Base-by-base conservation (phyloP, 2,329 filamentous ascomycete genomes). In the Verticillium longisporum region DNA sequence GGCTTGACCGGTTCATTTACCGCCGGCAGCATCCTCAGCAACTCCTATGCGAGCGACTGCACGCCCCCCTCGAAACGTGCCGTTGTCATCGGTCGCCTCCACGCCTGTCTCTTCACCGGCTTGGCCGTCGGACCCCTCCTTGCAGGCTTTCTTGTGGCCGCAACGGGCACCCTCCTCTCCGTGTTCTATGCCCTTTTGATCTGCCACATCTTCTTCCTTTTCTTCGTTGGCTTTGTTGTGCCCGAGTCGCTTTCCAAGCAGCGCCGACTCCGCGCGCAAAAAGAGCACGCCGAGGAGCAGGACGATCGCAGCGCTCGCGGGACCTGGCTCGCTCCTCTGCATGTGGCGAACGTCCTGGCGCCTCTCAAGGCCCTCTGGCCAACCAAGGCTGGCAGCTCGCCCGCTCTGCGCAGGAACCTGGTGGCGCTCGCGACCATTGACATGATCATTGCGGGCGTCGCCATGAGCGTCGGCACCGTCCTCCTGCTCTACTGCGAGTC, bases 31-130 rank as follows among this genome's bases (percentile, higher is more conserved):
- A 78, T 88, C 21, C 78, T 96, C 61, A 88, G 86, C 26, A 88
- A 96, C 72, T 92, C 94, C 0, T 99, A 98, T 73, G 88, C 90
- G 13, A 88, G 91, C 50, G 95, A 99, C 73, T 97, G 92, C 74
- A 94, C 92, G 0, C 80, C 89, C 4, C 90, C 92, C 0, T 88
- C 90, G 36, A 86, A 85, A 69, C 87, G 95, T 21, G 90, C 89
- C 62, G 89, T 96, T 6, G 86, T 88, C 4, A 95, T 98, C 72
- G 93, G 92, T 6, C 94, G 93, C 71, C 88, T 98, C 68, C 91
- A 98, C 68, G 92, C 91, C 11, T 92, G 89, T 66, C 80, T 99
- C 9, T 98, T 97, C 73, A 83, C 84, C 1, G 95, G 95, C n/a
- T 85, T 98, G 55, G 94, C 95, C 0, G 75, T 94, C 36, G 95